Conservation (phyloP, 345 rosid species). For the Mallotus nudiflorus region DNA sequence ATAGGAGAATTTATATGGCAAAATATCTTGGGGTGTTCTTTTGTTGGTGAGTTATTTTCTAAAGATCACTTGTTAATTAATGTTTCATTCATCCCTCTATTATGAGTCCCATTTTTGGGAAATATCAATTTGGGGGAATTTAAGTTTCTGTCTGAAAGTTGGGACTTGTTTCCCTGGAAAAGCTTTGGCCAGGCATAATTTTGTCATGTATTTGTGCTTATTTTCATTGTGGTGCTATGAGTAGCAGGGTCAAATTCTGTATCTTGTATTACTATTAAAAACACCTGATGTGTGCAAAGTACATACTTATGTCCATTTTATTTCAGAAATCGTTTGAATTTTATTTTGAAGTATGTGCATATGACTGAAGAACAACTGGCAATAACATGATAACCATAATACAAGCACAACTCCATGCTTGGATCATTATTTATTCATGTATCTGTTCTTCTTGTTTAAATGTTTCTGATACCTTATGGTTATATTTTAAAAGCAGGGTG, state of each 20-base stretch:
- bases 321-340: too few species aligned
- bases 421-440: neutral
- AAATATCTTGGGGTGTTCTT: neutral
- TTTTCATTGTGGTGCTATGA: neutral
- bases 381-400: neutral
- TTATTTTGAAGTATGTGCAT: too few species aligned
- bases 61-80: neutral
- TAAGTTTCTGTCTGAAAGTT: neutral
- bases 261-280: neutral
- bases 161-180: neutral
- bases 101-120: neutral
- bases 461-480: constrained; percentile 1
- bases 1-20: neutral
- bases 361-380: neutral
- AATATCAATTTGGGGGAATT: neutral
- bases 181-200: neutral
- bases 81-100: neutral
- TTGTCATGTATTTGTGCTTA: neutral
- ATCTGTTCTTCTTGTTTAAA: neutral
- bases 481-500: constrained; percentile 39
- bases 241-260: neutral
- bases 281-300: too few species aligned
- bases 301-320: too few species aligned
- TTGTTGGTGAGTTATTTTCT: neutral
- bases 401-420: neutral